These are phyloP conservation scores for Sarcodon sp. DNA, from an alignment of 768 basidiomycete species.

Conservation along the genomic window DNA sequence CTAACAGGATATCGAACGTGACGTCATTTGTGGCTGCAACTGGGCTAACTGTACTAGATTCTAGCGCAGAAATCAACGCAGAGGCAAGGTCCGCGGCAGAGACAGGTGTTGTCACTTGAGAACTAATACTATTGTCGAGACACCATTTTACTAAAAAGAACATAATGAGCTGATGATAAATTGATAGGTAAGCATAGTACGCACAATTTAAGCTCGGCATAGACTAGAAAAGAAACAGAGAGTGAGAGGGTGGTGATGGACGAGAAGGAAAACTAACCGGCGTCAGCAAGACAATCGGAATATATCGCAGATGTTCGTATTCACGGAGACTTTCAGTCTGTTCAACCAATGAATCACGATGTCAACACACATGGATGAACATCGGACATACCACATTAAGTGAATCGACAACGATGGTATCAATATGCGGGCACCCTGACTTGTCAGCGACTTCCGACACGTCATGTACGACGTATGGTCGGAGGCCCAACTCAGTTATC, in stretches of 20 bases:
- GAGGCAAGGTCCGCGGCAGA: constrained; percentile 81
- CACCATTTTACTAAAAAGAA: constrained; percentile 79
- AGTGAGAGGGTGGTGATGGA: neutral
- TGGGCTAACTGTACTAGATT: constrained; percentile 87
- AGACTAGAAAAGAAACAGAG: constrained; percentile 18
- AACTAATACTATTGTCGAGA: constrained; percentile 89
- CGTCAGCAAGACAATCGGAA: constrained; percentile 86
- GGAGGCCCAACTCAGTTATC: constrained; percentile 69
- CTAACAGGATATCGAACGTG: constrained; percentile 85
- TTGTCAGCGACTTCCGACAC: constrained; percentile 76
- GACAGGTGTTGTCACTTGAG: constrained; percentile 88
- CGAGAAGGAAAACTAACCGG: constrained; percentile 27
- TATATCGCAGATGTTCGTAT: constrained; percentile 89
- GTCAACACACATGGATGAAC: constrained; percentile 1
- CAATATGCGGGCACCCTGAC: constrained; percentile 76
- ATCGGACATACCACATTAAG: constrained; percentile 55
- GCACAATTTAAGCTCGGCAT: constrained; percentile 65
- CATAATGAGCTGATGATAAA: constrained; percentile 11
- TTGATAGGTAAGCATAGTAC: constrained; percentile 14
- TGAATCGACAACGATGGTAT: constrained; percentile 93
- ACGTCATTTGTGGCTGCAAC: constrained; percentile 79
- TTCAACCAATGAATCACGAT: neutral
- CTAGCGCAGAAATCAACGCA: constrained; percentile 87
- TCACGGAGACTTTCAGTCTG: constrained; percentile 87
- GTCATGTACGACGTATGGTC: constrained; percentile 62